Evolutionary conservation across 495 filamentous ascomycete genomes (phyloP), one percentile per base, ranked within the genome.

Genomic region (Trichoderma orchidacearum): DNA sequence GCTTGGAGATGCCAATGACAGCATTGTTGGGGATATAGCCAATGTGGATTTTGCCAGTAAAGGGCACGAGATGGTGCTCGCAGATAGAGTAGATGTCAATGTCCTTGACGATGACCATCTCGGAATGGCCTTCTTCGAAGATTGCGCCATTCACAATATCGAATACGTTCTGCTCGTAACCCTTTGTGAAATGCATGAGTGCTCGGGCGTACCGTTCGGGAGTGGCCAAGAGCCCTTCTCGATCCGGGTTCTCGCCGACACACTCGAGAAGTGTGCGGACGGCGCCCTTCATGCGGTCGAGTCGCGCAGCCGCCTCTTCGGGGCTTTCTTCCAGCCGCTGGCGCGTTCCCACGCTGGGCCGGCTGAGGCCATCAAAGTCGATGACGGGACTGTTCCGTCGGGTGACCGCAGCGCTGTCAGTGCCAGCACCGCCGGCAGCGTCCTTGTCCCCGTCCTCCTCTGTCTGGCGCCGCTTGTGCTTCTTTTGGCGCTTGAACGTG

Each of bases 161-260:
- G 57, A 83, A 76, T 48, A 98, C 81, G 67, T 96, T 96, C 76
- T 98, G 86, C 71, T 96, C 89, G 63, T 98, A 98, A 28, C 93
- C 93, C 67, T 96, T 95, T n/a, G 93, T 98, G 72, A 98, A 95
- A 76, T 87, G 95, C 21, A 98, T 78, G 90, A 98, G 91, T 5
- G 93, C 93, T 69, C 92, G 92, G 58, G 94, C 93, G 71, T 96
- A 96, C 57, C 93, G 75, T 61, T 87, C 82, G 2, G 94, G 93
- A 1, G 93, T 98, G 36, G 83, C 86, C 2, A 86, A 78, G 27
- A 98, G 75, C 6, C 93, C 93, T 65, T 96, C 91, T 35, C 93
- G 80, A 63, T 92, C 85, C 0, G 93, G 90, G 66, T 98, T 94
- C 70, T 98, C 93, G 57, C 93, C 94, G 36, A 98, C 79, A 62